phyloP scores from a whole-genome alignment of 78 protist species.

The Dictyostelium brefeldianum region DNA sequence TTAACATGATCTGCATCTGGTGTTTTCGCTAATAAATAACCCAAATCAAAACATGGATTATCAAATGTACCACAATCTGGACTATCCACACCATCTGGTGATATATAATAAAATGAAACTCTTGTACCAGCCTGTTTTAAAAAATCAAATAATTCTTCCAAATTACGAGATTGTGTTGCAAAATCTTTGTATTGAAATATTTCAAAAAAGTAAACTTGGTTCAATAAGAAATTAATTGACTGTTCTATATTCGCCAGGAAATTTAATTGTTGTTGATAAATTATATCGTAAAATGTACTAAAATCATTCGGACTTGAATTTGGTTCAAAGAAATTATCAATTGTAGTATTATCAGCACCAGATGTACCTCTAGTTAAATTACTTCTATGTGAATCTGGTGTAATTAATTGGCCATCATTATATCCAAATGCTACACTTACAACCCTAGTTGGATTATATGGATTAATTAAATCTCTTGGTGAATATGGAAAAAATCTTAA shows the following conservation, averaged over 20 bases:
- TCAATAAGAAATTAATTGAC: neutral
- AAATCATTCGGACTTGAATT: neutral
- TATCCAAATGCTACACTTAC: neutral
- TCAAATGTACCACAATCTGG: neutral
- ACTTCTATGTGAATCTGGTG: neutral
- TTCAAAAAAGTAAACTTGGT: neutral
- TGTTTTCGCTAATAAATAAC: neutral
- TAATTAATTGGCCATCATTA: neutral
- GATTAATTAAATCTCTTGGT: conserved; percentile 31
- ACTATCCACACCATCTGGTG: neutral
- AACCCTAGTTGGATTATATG: neutral
- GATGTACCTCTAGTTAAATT: neutral
- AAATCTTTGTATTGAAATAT: neutral
- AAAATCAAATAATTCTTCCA: neutral
- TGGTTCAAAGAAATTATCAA: neutral
- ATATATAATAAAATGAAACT: neutral
- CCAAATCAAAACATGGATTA: neutral
- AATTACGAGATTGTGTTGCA: neutral
- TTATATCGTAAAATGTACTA: conserved; percentile 2
- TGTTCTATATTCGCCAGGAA: neutral
- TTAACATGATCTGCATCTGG: neutral
- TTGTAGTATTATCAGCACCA: neutral
- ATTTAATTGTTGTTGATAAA: neutral
- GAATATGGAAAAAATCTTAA: conserved; percentile 27
- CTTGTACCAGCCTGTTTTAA: neutral